These are phyloP conservation scores for Austroboletus niveus DNA, from an alignment of 1,284 basidiomycete species.

Conservation along the genomic window DNA sequence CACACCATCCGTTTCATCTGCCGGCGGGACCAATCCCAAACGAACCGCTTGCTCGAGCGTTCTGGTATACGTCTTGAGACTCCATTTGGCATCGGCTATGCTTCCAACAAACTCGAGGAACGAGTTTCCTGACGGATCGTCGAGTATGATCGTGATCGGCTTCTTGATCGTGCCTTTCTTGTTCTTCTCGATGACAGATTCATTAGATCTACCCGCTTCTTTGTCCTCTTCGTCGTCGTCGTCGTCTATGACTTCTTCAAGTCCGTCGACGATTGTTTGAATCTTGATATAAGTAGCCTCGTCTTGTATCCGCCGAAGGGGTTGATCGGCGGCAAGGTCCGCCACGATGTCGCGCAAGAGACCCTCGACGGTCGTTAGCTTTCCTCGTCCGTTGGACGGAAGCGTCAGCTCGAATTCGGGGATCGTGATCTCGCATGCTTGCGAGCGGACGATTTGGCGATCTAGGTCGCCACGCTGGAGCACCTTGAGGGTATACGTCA, in stretches of 20 bases:
- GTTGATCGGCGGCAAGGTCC: constrained; percentile 86
- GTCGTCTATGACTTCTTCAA: constrained; percentile 68
- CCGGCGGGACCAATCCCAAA: constrained; percentile 66
- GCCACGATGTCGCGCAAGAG: constrained; percentile 82
- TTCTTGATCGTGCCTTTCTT: constrained; percentile 50
- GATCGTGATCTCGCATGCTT: constrained; percentile 78
- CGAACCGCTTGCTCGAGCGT: constrained; percentile 82
- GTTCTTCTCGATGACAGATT: constrained; percentile 28
- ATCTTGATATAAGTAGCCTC: constrained; percentile 79
- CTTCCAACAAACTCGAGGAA: constrained; percentile 85
- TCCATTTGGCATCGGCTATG: constrained; percentile 91
- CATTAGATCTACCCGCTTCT: constrained; percentile 29
- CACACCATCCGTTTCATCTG: constrained; percentile 39
- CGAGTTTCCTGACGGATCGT: constrained; percentile 95
- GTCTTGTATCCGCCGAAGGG: constrained; percentile 82
- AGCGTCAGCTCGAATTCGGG: constrained; percentile 93
- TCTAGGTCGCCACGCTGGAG: constrained; percentile 79
- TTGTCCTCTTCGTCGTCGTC: constrained; percentile 55
- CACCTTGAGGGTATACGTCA: constrained; percentile 80
- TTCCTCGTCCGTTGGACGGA: constrained; percentile 77
- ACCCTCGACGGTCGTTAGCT: constrained; percentile 95
- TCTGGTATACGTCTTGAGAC: constrained; percentile 82
- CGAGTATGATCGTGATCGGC: constrained; percentile 57
- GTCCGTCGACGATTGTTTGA: constrained; percentile 66
- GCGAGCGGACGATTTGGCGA: constrained; percentile 92